phyloP scores from a whole-genome alignment of 495 filamentous ascomycete species.

The Aspergillus ellipticus region DNA sequence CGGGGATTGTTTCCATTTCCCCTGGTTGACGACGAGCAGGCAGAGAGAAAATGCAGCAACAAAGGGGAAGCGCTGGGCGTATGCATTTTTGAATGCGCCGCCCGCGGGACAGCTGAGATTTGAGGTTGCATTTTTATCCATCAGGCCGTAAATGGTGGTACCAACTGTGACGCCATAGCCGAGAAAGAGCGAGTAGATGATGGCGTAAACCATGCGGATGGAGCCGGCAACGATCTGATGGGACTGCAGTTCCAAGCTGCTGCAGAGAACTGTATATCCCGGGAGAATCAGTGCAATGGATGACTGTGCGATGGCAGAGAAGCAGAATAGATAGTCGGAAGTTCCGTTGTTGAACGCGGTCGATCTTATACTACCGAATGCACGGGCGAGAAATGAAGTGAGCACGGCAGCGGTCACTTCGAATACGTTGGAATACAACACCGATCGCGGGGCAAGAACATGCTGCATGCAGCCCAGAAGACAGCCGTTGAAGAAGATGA shows the following conservation, averaged over 20 bases:
- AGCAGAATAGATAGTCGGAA: constrained; percentile 69
- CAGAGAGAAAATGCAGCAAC: constrained; percentile 53
- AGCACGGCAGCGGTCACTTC: constrained; percentile 79
- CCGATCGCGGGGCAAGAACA: constrained; percentile 68
- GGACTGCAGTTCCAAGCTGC: constrained; percentile 79
- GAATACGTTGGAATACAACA: constrained; percentile 76
- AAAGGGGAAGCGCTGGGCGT: constrained; percentile 47
- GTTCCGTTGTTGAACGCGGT: constrained; percentile 23
- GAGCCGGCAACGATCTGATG: constrained; percentile 82
- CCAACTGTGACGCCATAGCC: constrained; percentile 93
- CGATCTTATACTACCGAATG: constrained; percentile 72
- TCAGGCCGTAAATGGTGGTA: constrained; percentile 78
- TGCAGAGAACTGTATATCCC: constrained; percentile 78
- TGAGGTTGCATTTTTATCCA: constrained; percentile 69
- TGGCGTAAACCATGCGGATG: constrained; percentile 88
- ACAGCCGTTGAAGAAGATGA: constrained; percentile 78
- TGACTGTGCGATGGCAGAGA: constrained; percentile 83
- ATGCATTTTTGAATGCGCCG: constrained; percentile 25
- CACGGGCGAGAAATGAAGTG: constrained; percentile 79
- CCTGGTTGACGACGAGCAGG: constrained; percentile 78
- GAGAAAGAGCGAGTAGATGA: constrained; percentile 89
- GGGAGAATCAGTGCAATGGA: constrained; percentile 90
- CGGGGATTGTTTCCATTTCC: constrained; percentile 83
- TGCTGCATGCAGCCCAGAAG: constrained; percentile 79
- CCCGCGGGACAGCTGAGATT: constrained; percentile 58